phyloP scores from a whole-genome alignment of 2,329 filamentous ascomycete species.

The Arthrocladium fulminans region DNA sequence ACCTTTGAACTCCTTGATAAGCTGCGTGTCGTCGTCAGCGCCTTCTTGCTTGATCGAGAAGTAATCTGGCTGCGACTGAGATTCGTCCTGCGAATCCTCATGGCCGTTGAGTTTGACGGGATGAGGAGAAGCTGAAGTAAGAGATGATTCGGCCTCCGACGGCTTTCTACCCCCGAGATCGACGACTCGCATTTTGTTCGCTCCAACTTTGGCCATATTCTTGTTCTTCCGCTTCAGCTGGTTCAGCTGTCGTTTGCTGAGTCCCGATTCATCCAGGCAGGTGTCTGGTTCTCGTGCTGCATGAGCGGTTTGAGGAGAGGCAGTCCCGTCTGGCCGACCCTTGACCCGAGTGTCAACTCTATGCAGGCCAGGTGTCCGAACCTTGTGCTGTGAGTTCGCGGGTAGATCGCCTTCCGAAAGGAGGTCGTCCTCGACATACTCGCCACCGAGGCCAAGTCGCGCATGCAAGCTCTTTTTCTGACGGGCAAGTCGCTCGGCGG shows the following conservation, averaged over 20 bases:
- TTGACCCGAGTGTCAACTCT: slow-evolving; percentile 45
- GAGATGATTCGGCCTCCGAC: slow-evolving; percentile 56
- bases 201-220: slow-evolving; percentile 76
- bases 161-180: slow-evolving; percentile 66
- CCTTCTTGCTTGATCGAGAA: slow-evolving; percentile 78
- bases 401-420: slow-evolving; percentile 57
- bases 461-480: slow-evolving; percentile 81
- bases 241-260: slow-evolving; percentile 91
- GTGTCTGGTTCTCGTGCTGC: slow-evolving; percentile 44
- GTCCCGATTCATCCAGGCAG: slow-evolving; percentile 53
- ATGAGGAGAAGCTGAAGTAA: slow-evolving; percentile 43
- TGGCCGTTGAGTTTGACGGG: slow-evolving; percentile 54
- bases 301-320: slow-evolving; percentile 31
- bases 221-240: slow-evolving; percentile 91
- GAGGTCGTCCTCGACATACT: slow-evolving; percentile 77
- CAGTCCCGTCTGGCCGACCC: slow-evolving; percentile 37
- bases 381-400: slow-evolving; percentile 38
- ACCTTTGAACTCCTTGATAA: slow-evolving; percentile 94
- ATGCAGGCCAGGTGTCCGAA: slow-evolving; percentile 33
- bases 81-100: slow-evolving; percentile 50
- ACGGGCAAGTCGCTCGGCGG: slow-evolving; percentile 68
- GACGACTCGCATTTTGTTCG: slow-evolving; percentile 81
- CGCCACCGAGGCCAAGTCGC: slow-evolving; percentile 74
- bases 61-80: slow-evolving; percentile 59
- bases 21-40: slow-evolving; percentile 79